phyloP scores from a whole-genome alignment of 805 yeast species.

The Brettanomyces naardenensis region DNA sequence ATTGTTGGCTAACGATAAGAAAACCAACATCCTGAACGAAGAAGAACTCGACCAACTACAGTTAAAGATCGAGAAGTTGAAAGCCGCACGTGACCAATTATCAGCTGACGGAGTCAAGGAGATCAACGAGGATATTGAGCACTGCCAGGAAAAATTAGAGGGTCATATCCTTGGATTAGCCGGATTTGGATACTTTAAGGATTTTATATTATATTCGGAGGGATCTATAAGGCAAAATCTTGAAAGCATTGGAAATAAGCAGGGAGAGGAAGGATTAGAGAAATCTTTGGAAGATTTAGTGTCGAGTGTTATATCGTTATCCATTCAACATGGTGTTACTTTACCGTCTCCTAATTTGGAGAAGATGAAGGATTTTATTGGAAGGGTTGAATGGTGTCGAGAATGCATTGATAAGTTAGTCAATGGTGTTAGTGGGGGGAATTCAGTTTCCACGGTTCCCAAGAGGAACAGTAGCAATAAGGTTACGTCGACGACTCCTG shows the following conservation, averaged over 20 bases:
- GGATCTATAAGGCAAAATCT: not conserved
- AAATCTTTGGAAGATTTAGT: constrained; percentile 35
- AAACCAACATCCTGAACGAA: not conserved
- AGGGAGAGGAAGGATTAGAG: constrained; percentile 10
- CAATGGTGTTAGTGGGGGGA: constrained; percentile 6
- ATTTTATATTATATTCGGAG: constrained; percentile 6
- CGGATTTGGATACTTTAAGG: constrained; percentile 39
- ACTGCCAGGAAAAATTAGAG: constrained; percentile 19
- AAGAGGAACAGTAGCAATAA: not conserved
- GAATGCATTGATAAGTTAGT: constrained; percentile 19
- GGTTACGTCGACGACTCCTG: no score
- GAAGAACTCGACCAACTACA: not conserved
- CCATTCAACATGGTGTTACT: constrained; percentile 33
- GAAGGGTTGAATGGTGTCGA: constrained; percentile 25
- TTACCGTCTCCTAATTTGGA: constrained; percentile 28
- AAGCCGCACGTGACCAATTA: not conserved
- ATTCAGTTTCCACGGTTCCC: not conserved
- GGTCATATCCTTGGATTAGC: constrained; percentile 38
- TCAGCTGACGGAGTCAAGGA: not conserved
- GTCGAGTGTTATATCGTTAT: constrained; percentile 37
- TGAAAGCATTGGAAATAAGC: not conserved
- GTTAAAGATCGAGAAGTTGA: not conserved
- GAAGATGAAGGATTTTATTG: constrained; percentile 15
- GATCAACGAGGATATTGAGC: not conserved
- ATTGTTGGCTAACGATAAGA: not conserved